Percentiles rank a stretch among this genome's conserved stretches.
phyloP scores from a whole-genome alignment of 768 basidiomycete species.

The Podaxis sp. region DNA sequence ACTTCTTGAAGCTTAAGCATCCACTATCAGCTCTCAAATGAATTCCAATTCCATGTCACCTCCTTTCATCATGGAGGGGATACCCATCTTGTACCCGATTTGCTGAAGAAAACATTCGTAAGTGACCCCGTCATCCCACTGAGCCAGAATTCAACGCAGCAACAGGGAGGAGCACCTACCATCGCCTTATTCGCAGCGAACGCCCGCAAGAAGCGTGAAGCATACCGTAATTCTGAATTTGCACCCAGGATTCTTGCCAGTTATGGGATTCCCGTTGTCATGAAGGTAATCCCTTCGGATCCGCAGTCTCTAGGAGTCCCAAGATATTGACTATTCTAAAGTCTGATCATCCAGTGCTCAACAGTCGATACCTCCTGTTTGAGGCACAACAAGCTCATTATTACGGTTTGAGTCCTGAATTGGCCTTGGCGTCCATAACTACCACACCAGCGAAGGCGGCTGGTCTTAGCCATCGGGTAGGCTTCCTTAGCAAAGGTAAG shows the following conservation, averaged over 20 bases:
- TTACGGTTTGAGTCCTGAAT: slow-evolving; percentile 55
- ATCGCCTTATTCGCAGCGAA: slow-evolving; percentile 74
- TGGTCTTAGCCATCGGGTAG: slow-evolving; percentile 69
- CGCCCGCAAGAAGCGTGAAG: slow-evolving; percentile 49
- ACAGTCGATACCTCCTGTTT: slow-evolving; percentile 65
- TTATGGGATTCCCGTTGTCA: slow-evolving; percentile 61
- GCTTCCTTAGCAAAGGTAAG: slow-evolving; percentile 53
- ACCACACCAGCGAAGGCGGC: slow-evolving; percentile 60
- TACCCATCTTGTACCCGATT: slow-evolving; percentile 75
- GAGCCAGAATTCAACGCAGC: not conserved
- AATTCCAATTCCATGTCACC: slow-evolving; percentile 75
- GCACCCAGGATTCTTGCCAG: slow-evolving; percentile 71
- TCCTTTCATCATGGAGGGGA: slow-evolving; percentile 81
- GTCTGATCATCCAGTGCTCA: slow-evolving; percentile 56
- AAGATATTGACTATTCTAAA: slow-evolving; percentile 18
- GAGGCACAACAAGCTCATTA: slow-evolving; percentile 72
- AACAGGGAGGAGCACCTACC: slow-evolving; percentile 52
- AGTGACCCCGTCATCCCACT: not conserved
- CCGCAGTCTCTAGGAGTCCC: no score
- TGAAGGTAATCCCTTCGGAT: slow-evolving; percentile 54
- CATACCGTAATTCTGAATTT: slow-evolving; percentile 70
- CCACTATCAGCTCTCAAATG: slow-evolving; percentile 59
- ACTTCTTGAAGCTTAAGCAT: not conserved
- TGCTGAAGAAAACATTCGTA: slow-evolving; percentile 71
- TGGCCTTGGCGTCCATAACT: slow-evolving; percentile 64